Percentiles rank a stretch among this genome's conserved stretches.
These are phyloP conservation scores for Escovopsis sp. DNA, from an alignment of 2,329 filamentous ascomycete species.

Conservation along the genomic window DNA sequence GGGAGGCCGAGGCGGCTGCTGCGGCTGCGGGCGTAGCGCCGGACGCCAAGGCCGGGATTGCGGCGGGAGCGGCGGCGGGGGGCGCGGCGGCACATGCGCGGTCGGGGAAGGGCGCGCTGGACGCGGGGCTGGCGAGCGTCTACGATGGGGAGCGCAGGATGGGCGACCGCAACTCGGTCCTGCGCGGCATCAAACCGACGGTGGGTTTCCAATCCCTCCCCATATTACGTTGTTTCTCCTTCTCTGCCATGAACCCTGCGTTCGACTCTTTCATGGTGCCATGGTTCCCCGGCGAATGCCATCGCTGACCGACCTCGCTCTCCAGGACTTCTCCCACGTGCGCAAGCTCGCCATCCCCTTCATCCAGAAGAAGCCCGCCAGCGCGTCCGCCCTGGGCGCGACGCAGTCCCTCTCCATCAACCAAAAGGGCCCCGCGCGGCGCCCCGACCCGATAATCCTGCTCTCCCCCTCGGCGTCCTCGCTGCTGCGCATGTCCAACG, in stretches of 20 bases:
- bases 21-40: conserved; percentile 21
- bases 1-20: conserved; percentile 29
- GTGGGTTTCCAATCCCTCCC: conserved; percentile 35
- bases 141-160: conserved; percentile 84
- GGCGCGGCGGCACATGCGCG: conserved; percentile 29
- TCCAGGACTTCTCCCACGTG: conserved; percentile 82
- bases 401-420: conserved; percentile 37
- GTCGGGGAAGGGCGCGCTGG: conserved; percentile 50
- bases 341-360: conserved; percentile 72
- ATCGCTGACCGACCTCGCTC: conserved; percentile 1
- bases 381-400: conserved; percentile 22
- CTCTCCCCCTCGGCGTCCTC: conserved; percentile 92
- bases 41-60: conserved; percentile 12
- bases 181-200: conserved; percentile 77
- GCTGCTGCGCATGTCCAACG: conserved; percentile 86
- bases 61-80: conserved; percentile 4
- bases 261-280: too few species aligned
- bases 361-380: conserved; percentile 44
- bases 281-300: too few species aligned
- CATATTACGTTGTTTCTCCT: too few species aligned
- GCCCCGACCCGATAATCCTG: conserved; percentile 79
- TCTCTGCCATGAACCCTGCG: not conserved
- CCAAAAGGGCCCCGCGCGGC: conserved; percentile 32
- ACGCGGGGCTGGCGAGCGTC: conserved; percentile 72
- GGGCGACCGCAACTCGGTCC: conserved; percentile 78